Evolutionary conservation across 169 alveolate species (phyloP), one percentile per base, ranked within the genome.

Genomic region (Blepharisma undulans): DNA sequence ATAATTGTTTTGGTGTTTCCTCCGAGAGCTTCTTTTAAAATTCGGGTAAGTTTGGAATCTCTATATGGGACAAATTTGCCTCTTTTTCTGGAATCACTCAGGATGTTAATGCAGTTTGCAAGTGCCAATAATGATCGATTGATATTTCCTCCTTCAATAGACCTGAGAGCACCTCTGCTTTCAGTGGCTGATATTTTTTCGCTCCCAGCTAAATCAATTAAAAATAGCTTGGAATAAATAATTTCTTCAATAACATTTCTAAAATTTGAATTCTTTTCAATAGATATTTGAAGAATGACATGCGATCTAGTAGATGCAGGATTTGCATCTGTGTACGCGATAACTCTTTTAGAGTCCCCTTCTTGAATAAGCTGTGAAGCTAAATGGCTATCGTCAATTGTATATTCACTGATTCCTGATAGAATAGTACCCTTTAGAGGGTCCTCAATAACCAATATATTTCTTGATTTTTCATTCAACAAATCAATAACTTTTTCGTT

Each of bases 181-280:
- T 96, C 93, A 10, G 98, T 97, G 80, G 96, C 95, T 29, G 98
- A 92, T n/a, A 98, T 98, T 90, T 99, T 95, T 93, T 98, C 99
- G 78, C 98, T 96, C 33, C 99, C 99, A 7, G 99, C 99, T 89
- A 98, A 92, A 93, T 98, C 99, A 30, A 98, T 98, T 36, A 98
- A 94, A 36, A 97, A 94, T 61, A 98, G 93, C 88, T 98, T 97
- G 22, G 99, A 98, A 76, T 95, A 88, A 19, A 93, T 92, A 77
- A 95, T 77, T 74, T 95, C 95, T 76, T 94, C 97, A 34, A 93
- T 92, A 29, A 90, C 84, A 0, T 97, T 98, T 79, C 92, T 94
- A 78, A 96, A 96, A 90, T 95, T 96, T 59, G 96, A 96, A 89
- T 94, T 95, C 72, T 95, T 96, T 88, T 96, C 98, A 32, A 96